Conservation (phyloP, 176 grass and related monocot species). For the Paspalum notatum region DNA sequence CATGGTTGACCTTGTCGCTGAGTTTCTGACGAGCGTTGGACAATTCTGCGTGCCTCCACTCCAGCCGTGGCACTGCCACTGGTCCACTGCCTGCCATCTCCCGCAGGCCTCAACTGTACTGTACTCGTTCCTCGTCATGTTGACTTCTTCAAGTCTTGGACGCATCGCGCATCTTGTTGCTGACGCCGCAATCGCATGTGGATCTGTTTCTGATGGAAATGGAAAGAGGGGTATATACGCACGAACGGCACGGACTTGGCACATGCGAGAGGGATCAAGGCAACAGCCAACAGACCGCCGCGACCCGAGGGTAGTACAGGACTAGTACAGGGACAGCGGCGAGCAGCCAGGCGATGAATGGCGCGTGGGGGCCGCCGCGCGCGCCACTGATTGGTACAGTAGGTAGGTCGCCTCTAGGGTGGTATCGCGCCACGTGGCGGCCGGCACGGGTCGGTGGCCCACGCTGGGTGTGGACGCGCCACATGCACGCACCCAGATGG, state of each 20-base stretch:
- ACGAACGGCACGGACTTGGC: neutral
- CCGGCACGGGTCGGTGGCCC: neutral
- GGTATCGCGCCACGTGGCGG: slow-evolving; percentile 9
- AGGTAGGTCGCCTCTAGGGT: neutral
- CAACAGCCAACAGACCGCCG: too few species aligned
- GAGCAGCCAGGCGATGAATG: neutral
- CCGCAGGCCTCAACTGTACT: neutral
- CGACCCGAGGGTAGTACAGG: too few species aligned
- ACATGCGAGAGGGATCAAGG: too few species aligned
- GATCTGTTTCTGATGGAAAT: too few species aligned
- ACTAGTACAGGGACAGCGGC: neutral
- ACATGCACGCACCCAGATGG: slow-evolving; percentile 18
- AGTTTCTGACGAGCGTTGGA: neutral
- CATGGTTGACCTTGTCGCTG: neutral
- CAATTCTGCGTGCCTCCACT: neutral
- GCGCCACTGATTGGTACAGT: neutral
- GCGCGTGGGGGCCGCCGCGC: neutral
- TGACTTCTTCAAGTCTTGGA: neutral
- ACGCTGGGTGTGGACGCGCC: slow-evolving; percentile 14
- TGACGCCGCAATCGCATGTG: neutral
- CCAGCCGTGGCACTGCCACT: neutral
- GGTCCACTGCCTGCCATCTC: neutral
- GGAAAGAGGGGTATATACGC: neutral
- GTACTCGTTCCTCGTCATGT: neutral
- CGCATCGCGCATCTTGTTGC: neutral